Conservation (phyloP, 345 rosid genomes). For the Corchorus capsularis region DNA sequence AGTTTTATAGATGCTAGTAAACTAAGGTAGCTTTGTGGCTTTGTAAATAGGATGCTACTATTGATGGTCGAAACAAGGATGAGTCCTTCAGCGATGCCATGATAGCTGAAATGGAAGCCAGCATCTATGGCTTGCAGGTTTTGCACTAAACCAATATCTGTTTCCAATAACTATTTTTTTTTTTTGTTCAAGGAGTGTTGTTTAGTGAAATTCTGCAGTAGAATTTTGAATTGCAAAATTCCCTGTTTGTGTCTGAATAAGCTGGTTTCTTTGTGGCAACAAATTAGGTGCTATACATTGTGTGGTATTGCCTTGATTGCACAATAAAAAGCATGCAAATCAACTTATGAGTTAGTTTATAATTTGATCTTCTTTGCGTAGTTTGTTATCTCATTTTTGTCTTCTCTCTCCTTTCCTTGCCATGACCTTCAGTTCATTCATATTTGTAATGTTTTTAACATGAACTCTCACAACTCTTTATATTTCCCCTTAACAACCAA, state of each 20-base stretch:
- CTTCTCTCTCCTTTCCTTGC: neutral
- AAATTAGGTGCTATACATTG: neutral
- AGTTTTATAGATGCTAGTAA: conserved; percentile 5
- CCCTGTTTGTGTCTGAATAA: neutral
- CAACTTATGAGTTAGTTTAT: conserved; percentile 1
- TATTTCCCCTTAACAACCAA: neutral
- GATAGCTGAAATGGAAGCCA: conserved; percentile 74
- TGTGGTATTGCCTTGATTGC: neutral
- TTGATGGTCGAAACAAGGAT: conserved; percentile 35
- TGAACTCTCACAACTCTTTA: neutral
- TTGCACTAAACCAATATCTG: neutral
- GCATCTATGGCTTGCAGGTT: conserved; percentile 72
- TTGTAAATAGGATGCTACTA: conserved; percentile 41
- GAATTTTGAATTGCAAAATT: neutral
- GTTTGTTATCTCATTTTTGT: neutral
- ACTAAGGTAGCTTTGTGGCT: conserved; percentile 10
- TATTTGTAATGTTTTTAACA: neutral
- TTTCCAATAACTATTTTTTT: neutral
- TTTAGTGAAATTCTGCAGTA: neutral
- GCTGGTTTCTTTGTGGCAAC: neutral
- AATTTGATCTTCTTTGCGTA: neutral
- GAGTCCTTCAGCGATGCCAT: conserved; percentile 42
- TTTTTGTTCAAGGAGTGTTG: conserved; percentile 1
- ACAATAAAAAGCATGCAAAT: neutral
- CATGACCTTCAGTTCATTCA: neutral